Percentiles rank a stretch among this genome's conserved stretches.
Evolutionary conservation across 768 basidiomycete species (phyloP).

Genomic region (Zangia roseola): DNA sequence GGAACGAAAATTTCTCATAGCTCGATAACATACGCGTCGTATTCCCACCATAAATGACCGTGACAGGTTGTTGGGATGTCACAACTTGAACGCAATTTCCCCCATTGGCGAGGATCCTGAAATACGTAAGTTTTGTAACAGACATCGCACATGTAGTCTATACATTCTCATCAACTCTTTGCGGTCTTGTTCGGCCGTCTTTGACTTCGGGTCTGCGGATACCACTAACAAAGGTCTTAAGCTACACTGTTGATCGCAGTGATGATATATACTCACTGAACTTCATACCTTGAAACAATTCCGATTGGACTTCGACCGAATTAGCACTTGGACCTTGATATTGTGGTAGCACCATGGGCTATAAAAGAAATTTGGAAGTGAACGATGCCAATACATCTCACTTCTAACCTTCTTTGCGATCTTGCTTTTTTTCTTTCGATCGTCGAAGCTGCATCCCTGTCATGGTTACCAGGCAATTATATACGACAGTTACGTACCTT

Average conservation of each 20-base stretch:
- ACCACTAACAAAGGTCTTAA: conserved; percentile 49
- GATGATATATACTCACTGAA: conserved; percentile 60
- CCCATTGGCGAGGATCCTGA: conserved; percentile 70
- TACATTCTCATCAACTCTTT: conserved; percentile 67
- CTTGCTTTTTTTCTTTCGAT: conserved; percentile 32
- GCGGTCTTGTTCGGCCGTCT: conserved; percentile 66
- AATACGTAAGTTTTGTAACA: conserved; percentile 1
- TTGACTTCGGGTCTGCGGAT: conserved; percentile 70
- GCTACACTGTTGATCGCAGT: too few species aligned
- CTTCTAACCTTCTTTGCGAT: conserved; percentile 25
- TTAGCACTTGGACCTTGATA: conserved; percentile 65
- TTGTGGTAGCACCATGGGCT: conserved; percentile 63
- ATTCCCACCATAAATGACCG: conserved; percentile 68
- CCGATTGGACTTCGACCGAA: conserved; percentile 55
- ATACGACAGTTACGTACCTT: conserved; percentile 36
- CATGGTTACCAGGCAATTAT: background rate
- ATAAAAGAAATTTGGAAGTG: background rate
- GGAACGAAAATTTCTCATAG: background rate
- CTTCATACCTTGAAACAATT: conserved; percentile 70
- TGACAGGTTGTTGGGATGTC: conserved; percentile 48
- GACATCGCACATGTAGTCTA: conserved; percentile 15
- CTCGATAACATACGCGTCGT: conserved; percentile 56
- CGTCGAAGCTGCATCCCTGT: conserved; percentile 26
- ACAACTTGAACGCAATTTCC: conserved; percentile 64
- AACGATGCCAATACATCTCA: background rate